A percentile compares a stretch with the other conserved stretches of the same genome.
These are phyloP conservation scores for Nannizzia gypsea DNA, from an alignment of 2,329 filamentous ascomycete species.

Conservation along the genomic window DNA sequence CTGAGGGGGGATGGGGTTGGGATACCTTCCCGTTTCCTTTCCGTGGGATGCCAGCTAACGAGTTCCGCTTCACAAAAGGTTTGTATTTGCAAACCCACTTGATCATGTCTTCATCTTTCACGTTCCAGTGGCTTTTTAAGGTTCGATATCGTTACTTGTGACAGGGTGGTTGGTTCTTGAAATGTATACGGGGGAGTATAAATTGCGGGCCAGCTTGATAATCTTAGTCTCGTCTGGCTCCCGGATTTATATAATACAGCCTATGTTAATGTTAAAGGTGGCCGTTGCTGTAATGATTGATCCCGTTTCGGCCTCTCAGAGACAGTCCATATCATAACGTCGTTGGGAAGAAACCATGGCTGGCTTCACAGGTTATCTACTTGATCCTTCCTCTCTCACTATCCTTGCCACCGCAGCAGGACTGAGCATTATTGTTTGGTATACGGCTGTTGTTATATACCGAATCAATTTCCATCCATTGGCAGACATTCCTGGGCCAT, in stretches of 20 bases:
- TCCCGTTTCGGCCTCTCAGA: neutral
- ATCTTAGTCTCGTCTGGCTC: neutral
- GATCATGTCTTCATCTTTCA: neutral
- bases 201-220: neutral
- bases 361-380: neutral
- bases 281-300: neutral
- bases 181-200: neutral
- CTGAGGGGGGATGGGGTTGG: neutral
- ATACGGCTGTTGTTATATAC: neutral
- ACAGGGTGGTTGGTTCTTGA: neutral
- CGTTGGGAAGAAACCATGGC: neutral
- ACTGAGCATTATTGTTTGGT: neutral
- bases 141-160: neutral
- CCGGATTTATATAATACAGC: neutral
- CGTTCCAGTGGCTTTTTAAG: neutral
- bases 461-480: constrained; percentile 1
- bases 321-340: neutral
- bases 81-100: neutral
- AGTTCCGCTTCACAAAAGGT: neutral
- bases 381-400: neutral
- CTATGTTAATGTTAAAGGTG: neutral
- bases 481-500: constrained; percentile 1
- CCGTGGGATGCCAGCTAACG: neutral
- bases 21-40: neutral
- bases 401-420: neutral